phyloP scores from a whole-genome alignment of 179 eudicot genomes.

The Silene vulgaris region DNA sequence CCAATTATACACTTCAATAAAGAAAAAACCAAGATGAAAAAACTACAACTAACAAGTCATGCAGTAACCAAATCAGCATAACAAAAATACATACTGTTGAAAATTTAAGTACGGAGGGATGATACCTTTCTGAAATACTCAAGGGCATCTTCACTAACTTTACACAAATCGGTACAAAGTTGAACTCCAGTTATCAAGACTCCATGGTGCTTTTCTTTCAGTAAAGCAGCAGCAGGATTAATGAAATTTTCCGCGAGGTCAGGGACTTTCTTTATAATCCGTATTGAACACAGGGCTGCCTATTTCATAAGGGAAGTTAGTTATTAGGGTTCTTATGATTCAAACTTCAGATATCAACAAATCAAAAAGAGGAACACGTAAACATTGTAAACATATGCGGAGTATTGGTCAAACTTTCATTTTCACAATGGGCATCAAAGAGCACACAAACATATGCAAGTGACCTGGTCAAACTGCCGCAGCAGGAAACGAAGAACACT shows the following conservation, averaged over 20 bases:
- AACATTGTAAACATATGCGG: neutral
- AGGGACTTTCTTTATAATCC: conserved; percentile 95
- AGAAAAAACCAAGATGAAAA: neutral
- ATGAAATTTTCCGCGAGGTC: conserved; percentile 93
- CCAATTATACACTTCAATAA: neutral
- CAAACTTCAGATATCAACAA: neutral
- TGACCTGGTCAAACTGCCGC: neutral
- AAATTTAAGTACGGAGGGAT: neutral
- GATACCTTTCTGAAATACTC: conserved; percentile 91
- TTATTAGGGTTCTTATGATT: conserved; percentile 3
- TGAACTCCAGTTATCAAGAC: conserved; percentile 86
- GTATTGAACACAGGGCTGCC: conserved; percentile 93
- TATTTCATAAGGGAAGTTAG: conserved; percentile 35
- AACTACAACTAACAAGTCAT: neutral
- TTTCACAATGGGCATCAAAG: conserved; percentile 3
- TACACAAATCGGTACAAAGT: conserved; percentile 83
- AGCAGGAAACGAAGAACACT: neutral
- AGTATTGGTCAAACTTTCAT: neutral
- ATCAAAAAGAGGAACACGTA: conserved; percentile 17
- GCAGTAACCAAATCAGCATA: neutral
- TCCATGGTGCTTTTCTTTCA: conserved; percentile 98
- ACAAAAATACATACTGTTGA: neutral
- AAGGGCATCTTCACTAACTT: conserved; percentile 77
- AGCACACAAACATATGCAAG: neutral
- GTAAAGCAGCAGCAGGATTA: conserved; percentile 70